phyloP scores from a whole-genome alignment of 257 asterid genomes.

The Fraxinus cuspidata region DNA sequence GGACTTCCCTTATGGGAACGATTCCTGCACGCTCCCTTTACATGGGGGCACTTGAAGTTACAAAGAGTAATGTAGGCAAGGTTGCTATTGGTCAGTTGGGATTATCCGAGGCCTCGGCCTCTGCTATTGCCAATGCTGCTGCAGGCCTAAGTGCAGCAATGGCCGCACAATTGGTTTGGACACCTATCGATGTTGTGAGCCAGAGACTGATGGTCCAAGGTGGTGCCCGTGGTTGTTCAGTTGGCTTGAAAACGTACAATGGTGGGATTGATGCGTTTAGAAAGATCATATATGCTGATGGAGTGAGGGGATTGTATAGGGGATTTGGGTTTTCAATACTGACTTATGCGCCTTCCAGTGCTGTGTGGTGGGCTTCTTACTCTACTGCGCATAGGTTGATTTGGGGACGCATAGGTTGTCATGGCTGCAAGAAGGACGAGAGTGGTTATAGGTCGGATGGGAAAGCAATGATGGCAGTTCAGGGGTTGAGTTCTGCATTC shows the following conservation, averaged over 20 bases:
- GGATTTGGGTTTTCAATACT: conserved; percentile 91
- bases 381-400: conserved; percentile 64
- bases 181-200: conserved; percentile 91
- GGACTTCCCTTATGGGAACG: conserved; percentile 88
- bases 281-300: conserved; percentile 65
- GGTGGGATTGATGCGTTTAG: conserved; percentile 90
- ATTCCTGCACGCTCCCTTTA: conserved; percentile 94
- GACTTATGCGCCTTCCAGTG: conserved; percentile 96
- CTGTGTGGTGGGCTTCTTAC: conserved; percentile 98
- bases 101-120: conserved; percentile 68
- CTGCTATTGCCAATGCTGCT: conserved; percentile 85
- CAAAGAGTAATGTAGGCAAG: conserved; percentile 78
- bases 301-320: conserved; percentile 76
- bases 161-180: conserved; percentile 99
- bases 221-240: conserved; percentile 25
- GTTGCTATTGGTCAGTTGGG: conserved; percentile 58
- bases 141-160: conserved; percentile 93
- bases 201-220: conserved; percentile 98
- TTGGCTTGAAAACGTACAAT: conserved; percentile 59
- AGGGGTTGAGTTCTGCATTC: conserved; percentile 82
- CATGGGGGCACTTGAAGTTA: conserved; percentile 93
- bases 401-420: conserved; percentile 63
- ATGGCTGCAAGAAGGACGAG: conserved; percentile 60
- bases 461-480: conserved; percentile 68
- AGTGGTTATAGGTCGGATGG: conserved; percentile 70